These are phyloP conservation scores for Nectriaceae sp. DNA, from an alignment of 2,329 filamentous ascomycete species.

Conservation along the genomic window DNA sequence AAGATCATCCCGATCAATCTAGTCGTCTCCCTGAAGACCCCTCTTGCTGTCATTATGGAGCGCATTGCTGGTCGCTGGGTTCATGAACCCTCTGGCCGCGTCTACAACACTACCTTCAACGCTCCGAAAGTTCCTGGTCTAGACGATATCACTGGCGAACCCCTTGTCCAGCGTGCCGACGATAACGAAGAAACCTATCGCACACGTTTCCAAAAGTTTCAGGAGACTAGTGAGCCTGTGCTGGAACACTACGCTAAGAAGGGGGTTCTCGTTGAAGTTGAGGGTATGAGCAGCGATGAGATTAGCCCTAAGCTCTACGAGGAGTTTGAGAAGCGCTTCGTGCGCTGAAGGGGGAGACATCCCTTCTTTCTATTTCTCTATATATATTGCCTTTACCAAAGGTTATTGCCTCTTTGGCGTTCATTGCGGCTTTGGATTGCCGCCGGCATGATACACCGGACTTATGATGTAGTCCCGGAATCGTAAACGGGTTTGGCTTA, in stretches of 20 bases:
- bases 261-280: constrained; percentile 82
- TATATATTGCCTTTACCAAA: constrained; percentile 11
- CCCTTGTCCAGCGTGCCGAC: constrained; percentile 78
- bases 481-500: too few relatives aligned
- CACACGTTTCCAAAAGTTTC: constrained; percentile 77
- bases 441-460: constrained; percentile 21
- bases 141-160: constrained; percentile 91
- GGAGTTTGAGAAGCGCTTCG: constrained; percentile 80
- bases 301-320: constrained; percentile 86
- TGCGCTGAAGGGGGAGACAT: constrained; percentile 18
- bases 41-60: constrained; percentile 81
- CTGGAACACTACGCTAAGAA: constrained; percentile 86
- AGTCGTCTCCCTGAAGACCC: constrained; percentile 84
- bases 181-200: constrained; percentile 88
- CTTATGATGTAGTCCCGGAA: constrained; percentile 8
- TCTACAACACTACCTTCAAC: constrained; percentile 96
- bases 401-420: constrained; percentile 18
- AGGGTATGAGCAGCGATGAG: constrained; percentile 89
- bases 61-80: constrained; percentile 93
- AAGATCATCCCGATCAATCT: constrained; percentile 90
- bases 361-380: constrained; percentile 8
- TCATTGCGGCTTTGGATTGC: constrained; percentile 24
- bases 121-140: constrained; percentile 75
- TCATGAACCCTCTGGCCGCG: constrained; percentile 84
- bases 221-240: constrained; percentile 81